Percentiles rank a stretch among this genome's conserved stretches.
phyloP scores from a whole-genome alignment of 441 rosid genomes.

The Adansonia gregorii region DNA sequence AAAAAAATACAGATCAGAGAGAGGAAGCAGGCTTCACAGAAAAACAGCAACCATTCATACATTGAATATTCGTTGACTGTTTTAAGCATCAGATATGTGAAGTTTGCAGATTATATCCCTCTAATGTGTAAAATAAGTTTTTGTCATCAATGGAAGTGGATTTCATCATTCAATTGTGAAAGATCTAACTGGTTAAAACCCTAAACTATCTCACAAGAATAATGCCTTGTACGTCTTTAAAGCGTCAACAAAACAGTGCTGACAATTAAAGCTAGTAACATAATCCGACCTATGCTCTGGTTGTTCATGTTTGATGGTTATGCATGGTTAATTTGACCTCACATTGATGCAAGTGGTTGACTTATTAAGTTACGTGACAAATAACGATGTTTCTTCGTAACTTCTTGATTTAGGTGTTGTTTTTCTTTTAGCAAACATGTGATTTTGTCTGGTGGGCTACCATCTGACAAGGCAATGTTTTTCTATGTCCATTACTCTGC shows the following conservation, averaged over 20 bases:
- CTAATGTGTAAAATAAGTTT: neutral
- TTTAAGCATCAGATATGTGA: neutral
- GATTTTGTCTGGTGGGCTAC: slow-evolving; percentile 3
- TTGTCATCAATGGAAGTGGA: neutral
- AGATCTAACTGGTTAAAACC: neutral
- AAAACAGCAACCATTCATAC: neutral
- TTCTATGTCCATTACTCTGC: neutral
- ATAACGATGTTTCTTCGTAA: slow-evolving; percentile 1
- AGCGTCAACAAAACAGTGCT: neutral
- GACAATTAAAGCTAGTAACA: slow-evolving; percentile 8
- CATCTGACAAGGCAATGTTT: neutral
- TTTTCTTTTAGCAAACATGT: neutral
- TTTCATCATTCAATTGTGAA: neutral
- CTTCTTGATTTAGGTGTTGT: neutral
- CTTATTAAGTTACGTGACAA: neutral
- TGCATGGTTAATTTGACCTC: neutral
- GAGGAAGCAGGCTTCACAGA: neutral
- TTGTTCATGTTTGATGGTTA: neutral
- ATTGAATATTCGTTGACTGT: neutral
- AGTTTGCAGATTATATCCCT: neutral
- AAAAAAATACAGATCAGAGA: neutral
- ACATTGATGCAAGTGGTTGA: neutral
- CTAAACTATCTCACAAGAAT: slow-evolving; percentile 4
- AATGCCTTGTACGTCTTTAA: neutral
- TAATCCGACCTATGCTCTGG: neutral